phyloP scores from a whole-genome alignment of 129 eudicot genomes.

The Pseudognaphalium luteoalbum region DNA sequence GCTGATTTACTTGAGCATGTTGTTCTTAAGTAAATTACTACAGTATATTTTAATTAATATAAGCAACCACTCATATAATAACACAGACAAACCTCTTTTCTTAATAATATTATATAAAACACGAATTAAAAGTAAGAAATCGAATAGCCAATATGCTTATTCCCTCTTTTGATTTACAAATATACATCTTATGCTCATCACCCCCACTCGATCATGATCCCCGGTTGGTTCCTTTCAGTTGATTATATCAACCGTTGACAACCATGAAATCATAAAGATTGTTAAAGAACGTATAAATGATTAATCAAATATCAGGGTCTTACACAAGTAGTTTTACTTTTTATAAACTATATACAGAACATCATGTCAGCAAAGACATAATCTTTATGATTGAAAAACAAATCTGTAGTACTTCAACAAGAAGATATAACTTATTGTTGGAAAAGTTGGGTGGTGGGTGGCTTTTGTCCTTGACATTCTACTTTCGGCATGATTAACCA shows the following conservation, averaged over 20 bases:
- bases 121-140: neutral
- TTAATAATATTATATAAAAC: neutral
- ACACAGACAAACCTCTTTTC: neutral
- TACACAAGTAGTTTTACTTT: neutral
- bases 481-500: conserved; percentile 29
- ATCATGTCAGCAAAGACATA: conserved; percentile 19
- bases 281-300: neutral
- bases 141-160: conserved; percentile 25
- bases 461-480: conserved; percentile 32
- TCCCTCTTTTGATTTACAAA: neutral
- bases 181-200: neutral
- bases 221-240: neutral
- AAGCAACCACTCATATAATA: conserved; percentile 19
- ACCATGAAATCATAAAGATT: conserved; percentile 1
- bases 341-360: conserved; percentile 2
- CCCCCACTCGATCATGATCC: neutral
- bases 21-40: conserved; percentile 4
- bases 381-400: conserved; percentile 23
- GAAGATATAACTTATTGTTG: conserved; percentile 26
- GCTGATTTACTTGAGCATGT: conserved; percentile 21
- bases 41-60: conserved; percentile 1
- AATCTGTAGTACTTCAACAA: conserved; percentile 20
- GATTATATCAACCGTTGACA: neutral
- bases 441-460: conserved; percentile 27
- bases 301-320: conserved; percentile 7